Evolutionary conservation across 345 rosid species (phyloP).

Genomic region (Lepidium aucheri): DNA sequence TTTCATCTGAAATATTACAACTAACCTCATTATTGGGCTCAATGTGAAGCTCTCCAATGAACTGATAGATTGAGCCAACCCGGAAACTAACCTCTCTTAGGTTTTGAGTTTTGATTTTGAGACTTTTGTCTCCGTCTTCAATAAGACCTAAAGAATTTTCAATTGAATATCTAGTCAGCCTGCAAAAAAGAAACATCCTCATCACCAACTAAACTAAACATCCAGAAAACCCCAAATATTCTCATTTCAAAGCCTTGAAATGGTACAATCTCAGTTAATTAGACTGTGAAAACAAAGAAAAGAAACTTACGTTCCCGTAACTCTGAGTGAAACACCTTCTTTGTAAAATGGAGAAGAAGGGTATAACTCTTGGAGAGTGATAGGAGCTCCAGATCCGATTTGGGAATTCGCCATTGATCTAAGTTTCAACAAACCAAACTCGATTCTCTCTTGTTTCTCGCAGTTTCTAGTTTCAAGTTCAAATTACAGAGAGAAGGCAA

Average conservation of each 20-base stretch:
- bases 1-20: not conserved
- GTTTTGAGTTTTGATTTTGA: slow-evolving; percentile 59
- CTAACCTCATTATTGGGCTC: slow-evolving; percentile 47
- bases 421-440: not conserved
- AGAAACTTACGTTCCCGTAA: slow-evolving; percentile 48
- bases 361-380: slow-evolving; percentile 40
- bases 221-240: not conserved
- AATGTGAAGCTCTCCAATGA: slow-evolving; percentile 76
- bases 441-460: not conserved
- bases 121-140: slow-evolving; percentile 42
- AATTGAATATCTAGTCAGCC: slow-evolving; percentile 50
- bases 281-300: not conserved
- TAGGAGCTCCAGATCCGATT: slow-evolving; percentile 43
- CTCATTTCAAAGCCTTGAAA: not conserved
- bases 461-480: too few relatives aligned
- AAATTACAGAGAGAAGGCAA: too few relatives aligned
- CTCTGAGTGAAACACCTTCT: slow-evolving; percentile 58
- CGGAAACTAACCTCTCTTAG: slow-evolving; percentile 61
- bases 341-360: slow-evolving; percentile 52
- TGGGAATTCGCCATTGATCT: slow-evolving; percentile 31
- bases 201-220: not conserved
- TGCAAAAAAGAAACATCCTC: slow-evolving; percentile 1
- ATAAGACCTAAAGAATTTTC: slow-evolving; percentile 50
- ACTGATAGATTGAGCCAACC: slow-evolving; percentile 58
- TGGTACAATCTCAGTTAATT: not conserved